phyloP scores from a whole-genome alignment of 1,284 basidiomycete genomes.

The Apiotrichum siamense region DNA sequence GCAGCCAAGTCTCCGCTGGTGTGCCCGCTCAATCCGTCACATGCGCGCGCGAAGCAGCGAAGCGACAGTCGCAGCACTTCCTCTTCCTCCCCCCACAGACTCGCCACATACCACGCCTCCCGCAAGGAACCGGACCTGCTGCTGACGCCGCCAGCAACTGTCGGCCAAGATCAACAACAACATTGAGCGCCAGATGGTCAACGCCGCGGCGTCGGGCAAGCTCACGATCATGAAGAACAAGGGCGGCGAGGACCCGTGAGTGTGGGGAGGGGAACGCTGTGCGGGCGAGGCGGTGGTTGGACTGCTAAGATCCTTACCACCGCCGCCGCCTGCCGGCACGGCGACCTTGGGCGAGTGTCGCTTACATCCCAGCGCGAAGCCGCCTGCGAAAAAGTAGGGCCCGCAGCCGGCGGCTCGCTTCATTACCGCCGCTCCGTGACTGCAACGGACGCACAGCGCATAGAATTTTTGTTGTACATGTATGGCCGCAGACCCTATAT shows the following conservation, averaged over 20 bases:
- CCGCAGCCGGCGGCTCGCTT: too few species aligned
- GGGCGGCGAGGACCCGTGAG: conserved; percentile 23
- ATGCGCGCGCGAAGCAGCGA: too few species aligned
- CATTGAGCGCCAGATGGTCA: conserved; percentile 81
- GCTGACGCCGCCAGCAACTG: conserved; percentile 56
- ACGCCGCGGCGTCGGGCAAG: conserved; percentile 70
- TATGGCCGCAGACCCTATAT: not conserved
- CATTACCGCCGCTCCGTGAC: too few species aligned
- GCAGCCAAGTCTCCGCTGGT: too few species aligned
- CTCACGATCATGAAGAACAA: conserved; percentile 70
- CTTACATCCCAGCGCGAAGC: not conserved
- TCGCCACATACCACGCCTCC: not conserved
- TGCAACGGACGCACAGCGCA: too few species aligned
- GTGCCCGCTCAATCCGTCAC: too few species aligned
- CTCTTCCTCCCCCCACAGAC: not conserved
- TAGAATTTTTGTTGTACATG: not conserved
- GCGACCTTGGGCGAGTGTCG: not conserved
- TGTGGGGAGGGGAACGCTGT: not conserved
- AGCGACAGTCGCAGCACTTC: not conserved
- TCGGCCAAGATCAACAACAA: conserved; percentile 82
- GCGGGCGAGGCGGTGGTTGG: too few species aligned
- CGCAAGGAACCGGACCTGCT: not conserved
- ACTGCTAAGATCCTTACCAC: too few species aligned
- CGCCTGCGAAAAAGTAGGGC: not conserved
- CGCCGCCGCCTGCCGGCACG: not conserved